These are phyloP conservation scores for Phaeotremella fagi DNA, from an alignment of 768 basidiomycete genomes.

Conservation along the genomic window DNA sequence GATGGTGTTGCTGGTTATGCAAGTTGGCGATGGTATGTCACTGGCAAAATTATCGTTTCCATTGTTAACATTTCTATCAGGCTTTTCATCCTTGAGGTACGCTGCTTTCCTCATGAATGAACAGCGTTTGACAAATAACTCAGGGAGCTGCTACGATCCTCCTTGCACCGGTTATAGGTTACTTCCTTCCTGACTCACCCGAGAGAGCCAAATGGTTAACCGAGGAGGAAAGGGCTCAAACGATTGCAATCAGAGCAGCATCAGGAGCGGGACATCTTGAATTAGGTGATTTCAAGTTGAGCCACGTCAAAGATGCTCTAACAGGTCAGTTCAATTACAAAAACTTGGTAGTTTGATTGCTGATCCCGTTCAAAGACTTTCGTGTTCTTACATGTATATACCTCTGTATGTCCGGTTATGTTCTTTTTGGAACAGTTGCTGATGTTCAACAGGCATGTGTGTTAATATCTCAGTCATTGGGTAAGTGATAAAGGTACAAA, in stretches of 20 bases:
- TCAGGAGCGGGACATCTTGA: neutral
- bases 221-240: slow-evolving; percentile 2
- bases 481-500: neutral
- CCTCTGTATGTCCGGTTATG: no score
- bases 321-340: neutral
- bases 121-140: no score
- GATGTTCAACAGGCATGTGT: neutral
- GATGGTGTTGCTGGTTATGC: slow-evolving; percentile 4
- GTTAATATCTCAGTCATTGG: neutral
- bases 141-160: neutral
- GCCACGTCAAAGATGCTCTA: neutral
- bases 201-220: slow-evolving; percentile 3
- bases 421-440: no score
- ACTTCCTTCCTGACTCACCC: slow-evolving; percentile 12
- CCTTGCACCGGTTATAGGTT: neutral
- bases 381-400: no score
- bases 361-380: no score
- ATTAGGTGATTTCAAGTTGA: neutral
- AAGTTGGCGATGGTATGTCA: slow-evolving; percentile 8
- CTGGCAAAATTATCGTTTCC: neutral
- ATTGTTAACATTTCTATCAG: neutral
- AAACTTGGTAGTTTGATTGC: no score
- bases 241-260: neutral
- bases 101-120: no score
- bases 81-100: neutral